A percentile compares a stretch with the other conserved stretches of the same genome.
Evolutionary conservation across 129 eudicot genomes (phyloP).

Genomic region (Solidago caesia): DNA sequence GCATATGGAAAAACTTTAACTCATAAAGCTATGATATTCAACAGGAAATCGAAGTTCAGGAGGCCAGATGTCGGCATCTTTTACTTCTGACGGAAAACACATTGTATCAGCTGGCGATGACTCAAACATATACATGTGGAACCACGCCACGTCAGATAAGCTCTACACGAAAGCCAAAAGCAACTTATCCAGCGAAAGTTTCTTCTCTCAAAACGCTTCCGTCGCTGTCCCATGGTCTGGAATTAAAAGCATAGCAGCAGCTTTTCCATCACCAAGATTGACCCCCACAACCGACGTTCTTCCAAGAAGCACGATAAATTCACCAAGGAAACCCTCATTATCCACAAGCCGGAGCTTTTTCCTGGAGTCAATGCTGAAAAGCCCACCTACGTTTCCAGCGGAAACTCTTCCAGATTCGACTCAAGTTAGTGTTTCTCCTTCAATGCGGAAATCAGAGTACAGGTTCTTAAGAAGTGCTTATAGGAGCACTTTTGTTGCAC

Average conservation of each 20-base stretch:
- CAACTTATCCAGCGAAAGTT: conserved; percentile 59
- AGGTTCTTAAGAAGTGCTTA: conserved; percentile 14
- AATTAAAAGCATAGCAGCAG: conserved; percentile 33
- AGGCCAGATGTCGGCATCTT: conserved; percentile 77
- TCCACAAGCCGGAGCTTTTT: conserved; percentile 55
- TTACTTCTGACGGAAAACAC: conserved; percentile 67
- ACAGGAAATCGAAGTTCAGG: conserved; percentile 69
- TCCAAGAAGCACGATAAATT: conserved; percentile 35
- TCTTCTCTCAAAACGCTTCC: conserved; percentile 45
- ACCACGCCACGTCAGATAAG: conserved; percentile 38
- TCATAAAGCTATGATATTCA: not conserved
- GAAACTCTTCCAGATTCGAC: conserved; percentile 55
- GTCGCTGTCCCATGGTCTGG: conserved; percentile 77
- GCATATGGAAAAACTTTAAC: too few relatives aligned
- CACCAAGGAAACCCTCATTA: conserved; percentile 36
- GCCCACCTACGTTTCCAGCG: conserved; percentile 68
- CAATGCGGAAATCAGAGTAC: conserved; percentile 28
- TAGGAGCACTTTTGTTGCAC: conserved; percentile 26
- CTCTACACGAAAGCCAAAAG: conserved; percentile 44
- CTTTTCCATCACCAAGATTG: conserved; percentile 14
- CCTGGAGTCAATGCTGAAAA: conserved; percentile 49
- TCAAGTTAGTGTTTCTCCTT: conserved; percentile 30
- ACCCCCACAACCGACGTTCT: not conserved
- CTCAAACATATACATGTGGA: conserved; percentile 65
- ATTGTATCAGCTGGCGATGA: conserved; percentile 78